phyloP scores from a whole-genome alignment of 1,284 basidiomycete species.

The Sparassis latifolia region DNA sequence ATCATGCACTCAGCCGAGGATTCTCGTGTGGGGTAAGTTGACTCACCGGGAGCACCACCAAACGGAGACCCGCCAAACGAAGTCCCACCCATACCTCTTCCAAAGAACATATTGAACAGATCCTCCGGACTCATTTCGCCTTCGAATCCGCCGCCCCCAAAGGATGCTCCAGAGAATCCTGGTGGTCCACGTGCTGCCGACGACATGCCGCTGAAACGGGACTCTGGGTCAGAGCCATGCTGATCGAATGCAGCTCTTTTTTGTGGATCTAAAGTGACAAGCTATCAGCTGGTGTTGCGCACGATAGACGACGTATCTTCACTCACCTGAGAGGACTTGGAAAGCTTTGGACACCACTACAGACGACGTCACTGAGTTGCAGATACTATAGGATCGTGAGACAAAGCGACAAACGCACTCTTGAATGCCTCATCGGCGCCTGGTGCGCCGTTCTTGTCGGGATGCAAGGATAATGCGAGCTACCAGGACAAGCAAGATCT shows the following conservation, averaged over 20 bases:
- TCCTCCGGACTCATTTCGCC: conserved; percentile 94
- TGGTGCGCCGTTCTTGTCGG: conserved; percentile 97
- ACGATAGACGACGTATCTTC: conserved; percentile 2
- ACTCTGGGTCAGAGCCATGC: conserved; percentile 83
- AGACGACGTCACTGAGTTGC: background rate
- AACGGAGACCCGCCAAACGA: conserved; percentile 40
- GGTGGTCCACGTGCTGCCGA: conserved; percentile 41
- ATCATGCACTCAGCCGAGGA: background rate
- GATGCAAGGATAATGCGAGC: conserved; percentile 91
- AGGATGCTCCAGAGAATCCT: conserved; percentile 46
- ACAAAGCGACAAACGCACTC: conserved; percentile 45
- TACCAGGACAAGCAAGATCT: conserved; percentile 23
- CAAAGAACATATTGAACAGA: conserved; percentile 99
- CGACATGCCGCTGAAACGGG: conserved; percentile 64
- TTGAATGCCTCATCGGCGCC: conserved; percentile 99
- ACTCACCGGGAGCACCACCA: conserved; percentile 44
- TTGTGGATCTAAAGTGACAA: conserved; percentile 55
- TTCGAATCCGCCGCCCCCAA: conserved; percentile 56
- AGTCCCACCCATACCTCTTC: conserved; percentile 50
- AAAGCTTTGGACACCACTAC: conserved; percentile 98
- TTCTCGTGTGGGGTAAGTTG: background rate
- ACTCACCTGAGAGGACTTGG: conserved; percentile 79
- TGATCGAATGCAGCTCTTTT: conserved; percentile 89
- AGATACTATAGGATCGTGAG: background rate
- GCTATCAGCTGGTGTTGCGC: background rate